Base-by-base conservation (phyloP, 306 rosid genomes). In the Luffa acutangula region DNA sequence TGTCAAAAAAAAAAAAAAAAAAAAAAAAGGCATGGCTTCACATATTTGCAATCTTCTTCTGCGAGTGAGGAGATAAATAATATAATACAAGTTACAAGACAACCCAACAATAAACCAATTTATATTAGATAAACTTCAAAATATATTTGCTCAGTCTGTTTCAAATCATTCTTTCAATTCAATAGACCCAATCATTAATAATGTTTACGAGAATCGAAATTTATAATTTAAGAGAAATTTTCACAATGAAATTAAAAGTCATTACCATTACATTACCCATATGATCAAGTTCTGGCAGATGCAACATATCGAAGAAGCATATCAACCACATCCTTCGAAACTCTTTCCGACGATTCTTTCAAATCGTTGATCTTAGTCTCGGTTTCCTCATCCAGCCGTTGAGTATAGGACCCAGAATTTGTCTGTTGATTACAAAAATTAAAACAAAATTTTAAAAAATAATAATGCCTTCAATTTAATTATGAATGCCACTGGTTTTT, bases 241-340 rank as follows among this genome's bases (percentile, higher is more conserved):
- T 39, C 5, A 39, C 5, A 6, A 39, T 39, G 42, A 39, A 39
- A 0, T 25, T 25, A 25, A 39, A 39, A 3, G 5, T 0, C 42
- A 39, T 39, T 3, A 39, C 42, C 42, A 39, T 39, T 39, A 39
- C 3, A 25, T 25, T 25, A 39, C 42, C 42, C 42, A 3, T 39
- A 60, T 52, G 31, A 25, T 79, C 82, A 92, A 48, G 62, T 84
- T 85, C 82, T 86, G 51, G 89, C 82, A 58, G 85, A 84, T 21
- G 89, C 87, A 74, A 91, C 87, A 86, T 76, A 52, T 25, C 84
- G 89, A 85, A 90, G 80, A 36, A 93, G 85, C 95, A 91, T 86
- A 25, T 82, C 89, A 81, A 88, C 86, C 66, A 91, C 83, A 21
- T 90, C 91, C 18, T 86, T 9, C 34, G 89, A 64, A 7, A 64